phyloP scores from a whole-genome alignment of 352 stramenopile species.

The Blastocystis sp. region DNA sequence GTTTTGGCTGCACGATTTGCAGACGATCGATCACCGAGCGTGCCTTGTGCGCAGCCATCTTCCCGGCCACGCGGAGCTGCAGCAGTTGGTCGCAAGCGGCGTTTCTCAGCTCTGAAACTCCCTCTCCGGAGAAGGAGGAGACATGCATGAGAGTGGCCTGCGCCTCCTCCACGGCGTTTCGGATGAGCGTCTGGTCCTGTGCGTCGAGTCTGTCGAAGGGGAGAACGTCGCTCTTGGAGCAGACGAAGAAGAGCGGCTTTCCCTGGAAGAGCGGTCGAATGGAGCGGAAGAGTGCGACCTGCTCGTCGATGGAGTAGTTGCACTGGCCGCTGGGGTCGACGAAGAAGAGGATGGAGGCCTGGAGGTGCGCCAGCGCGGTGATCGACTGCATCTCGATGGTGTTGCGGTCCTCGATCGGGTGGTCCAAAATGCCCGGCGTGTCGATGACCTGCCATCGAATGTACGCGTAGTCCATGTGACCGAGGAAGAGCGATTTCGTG shows the following conservation, averaged over 20 bases:
- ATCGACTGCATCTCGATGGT: slow-evolving; percentile 99
- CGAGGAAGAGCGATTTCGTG: slow-evolving; percentile 98
- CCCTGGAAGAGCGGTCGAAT: slow-evolving; percentile 97
- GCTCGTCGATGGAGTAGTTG: slow-evolving; percentile 95
- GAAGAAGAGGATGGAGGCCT: slow-evolving; percentile 97
- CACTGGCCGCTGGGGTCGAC: slow-evolving; percentile 98
- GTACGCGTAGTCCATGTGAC: slow-evolving; percentile 99
- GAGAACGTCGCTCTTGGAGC: slow-evolving; percentile 97
- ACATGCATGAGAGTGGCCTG: slow-evolving; percentile 82
- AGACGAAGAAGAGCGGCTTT: slow-evolving; percentile 95
- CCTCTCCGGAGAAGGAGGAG: slow-evolving; percentile 93
- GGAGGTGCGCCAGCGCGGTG: slow-evolving; percentile 95
- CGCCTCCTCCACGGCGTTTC: slow-evolving; percentile 66
- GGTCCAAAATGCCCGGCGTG: slow-evolving; percentile 97
- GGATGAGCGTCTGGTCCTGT: slow-evolving; percentile 72
- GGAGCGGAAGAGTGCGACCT: slow-evolving; percentile 89
- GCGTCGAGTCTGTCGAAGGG: slow-evolving; percentile 79
- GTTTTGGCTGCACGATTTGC: slow-evolving; percentile 85
- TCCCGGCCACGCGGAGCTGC: slow-evolving; percentile 83
- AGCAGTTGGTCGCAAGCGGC: slow-evolving; percentile 90
- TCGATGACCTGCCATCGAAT: slow-evolving; percentile 96
- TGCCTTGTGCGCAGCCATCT: slow-evolving; percentile 87
- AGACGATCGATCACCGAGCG: slow-evolving; percentile 88
- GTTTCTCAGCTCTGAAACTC: slow-evolving; percentile 86
- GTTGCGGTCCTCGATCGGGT: slow-evolving; percentile 96